Conservation (phyloP, 257 asterid species). For the Anisodus tanguticus region DNA sequence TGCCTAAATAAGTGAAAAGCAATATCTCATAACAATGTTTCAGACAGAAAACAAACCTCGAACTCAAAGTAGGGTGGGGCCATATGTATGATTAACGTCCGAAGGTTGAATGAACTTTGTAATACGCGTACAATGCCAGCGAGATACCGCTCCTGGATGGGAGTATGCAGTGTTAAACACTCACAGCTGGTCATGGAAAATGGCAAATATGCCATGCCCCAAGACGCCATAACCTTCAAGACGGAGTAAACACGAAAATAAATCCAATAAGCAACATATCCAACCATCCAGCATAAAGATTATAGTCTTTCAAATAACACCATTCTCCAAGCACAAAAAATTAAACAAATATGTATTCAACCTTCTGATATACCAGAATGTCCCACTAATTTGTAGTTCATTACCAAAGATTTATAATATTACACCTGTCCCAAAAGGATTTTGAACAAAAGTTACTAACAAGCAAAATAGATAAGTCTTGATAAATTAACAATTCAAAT, state of each 20-base stretch:
- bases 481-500: background rate
- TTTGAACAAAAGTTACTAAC: background rate
- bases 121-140: constrained; percentile 2
- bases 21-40: background rate
- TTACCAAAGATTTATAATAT: background rate
- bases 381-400: background rate
- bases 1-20: constrained; percentile 5
- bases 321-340: background rate
- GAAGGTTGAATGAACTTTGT: background rate
- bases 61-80: constrained; percentile 25
- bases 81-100: constrained; percentile 24
- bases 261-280: background rate
- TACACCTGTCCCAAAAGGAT: constrained; percentile 1
- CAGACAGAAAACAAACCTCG: constrained; percentile 17
- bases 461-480: background rate
- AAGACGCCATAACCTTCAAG: constrained; percentile 23
- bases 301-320: background rate
- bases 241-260: background rate
- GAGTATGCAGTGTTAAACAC: constrained; percentile 25
- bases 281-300: background rate
- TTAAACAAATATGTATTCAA: background rate
- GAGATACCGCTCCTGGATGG: constrained; percentile 24
- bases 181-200: background rate
- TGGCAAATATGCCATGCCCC: background rate
- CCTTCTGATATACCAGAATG: constrained; percentile 8